These are phyloP conservation scores for Candida awuae DNA, from an alignment of 805 yeast genomes.

Conservation along the genomic window DNA sequence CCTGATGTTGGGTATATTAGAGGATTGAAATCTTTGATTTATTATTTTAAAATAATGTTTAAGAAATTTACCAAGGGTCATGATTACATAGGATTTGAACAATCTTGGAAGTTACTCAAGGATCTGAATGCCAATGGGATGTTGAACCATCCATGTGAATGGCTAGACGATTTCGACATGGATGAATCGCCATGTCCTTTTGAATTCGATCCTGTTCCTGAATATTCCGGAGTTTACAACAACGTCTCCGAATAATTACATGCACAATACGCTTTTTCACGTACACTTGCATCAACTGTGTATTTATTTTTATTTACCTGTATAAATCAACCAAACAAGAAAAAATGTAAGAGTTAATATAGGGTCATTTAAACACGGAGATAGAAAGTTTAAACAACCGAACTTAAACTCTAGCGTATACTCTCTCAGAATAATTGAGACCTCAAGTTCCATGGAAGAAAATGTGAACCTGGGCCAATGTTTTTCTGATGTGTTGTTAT, in stretches of 20 bases:
- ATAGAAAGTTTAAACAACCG: constrained; percentile 6
- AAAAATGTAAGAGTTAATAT: constrained; percentile 7
- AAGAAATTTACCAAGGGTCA: constrained; percentile 39
- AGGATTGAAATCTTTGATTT: constrained; percentile 68
- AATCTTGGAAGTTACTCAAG: constrained; percentile 15
- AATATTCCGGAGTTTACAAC: constrained; percentile 18
- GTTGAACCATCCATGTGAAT: constrained; percentile 21
- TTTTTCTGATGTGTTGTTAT: constrained; percentile 10
- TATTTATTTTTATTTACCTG: background rate
- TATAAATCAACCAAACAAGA: background rate
- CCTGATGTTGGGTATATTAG: constrained; percentile 81
- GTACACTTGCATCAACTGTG: too few relatives aligned
- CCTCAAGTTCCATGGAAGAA: constrained; percentile 3
- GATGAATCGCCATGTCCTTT: constrained; percentile 19
- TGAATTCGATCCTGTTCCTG: constrained; percentile 20
- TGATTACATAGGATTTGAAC: constrained; percentile 15
- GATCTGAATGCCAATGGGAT: constrained; percentile 14
- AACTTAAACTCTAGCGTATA: constrained; percentile 6
- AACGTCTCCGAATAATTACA: constrained; percentile 26
- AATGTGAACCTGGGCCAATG: constrained; percentile 7
- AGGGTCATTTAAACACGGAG: constrained; percentile 10
- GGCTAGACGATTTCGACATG: constrained; percentile 31
- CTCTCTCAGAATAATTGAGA: constrained; percentile 11
- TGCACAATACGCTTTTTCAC: too few relatives aligned
- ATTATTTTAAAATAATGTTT: constrained; percentile 58